These are phyloP conservation scores for Psilocybe mexicana DNA, from an alignment of 1,284 basidiomycete genomes.

Conservation along the genomic window DNA sequence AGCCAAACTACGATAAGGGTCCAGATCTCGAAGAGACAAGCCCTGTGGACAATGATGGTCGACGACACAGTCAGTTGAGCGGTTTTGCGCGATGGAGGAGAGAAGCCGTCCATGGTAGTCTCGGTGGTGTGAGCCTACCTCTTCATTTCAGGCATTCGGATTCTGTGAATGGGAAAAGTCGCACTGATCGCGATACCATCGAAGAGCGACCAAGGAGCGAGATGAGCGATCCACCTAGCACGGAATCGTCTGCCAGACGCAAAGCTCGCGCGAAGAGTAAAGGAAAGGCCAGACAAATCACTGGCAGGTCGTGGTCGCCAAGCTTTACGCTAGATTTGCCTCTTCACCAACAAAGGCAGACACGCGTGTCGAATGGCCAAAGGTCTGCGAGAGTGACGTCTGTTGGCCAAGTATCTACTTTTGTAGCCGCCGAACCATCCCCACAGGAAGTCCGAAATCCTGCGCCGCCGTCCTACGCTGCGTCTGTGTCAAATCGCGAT, in stretches of 20 bases:
- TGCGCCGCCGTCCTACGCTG: constrained; percentile 33
- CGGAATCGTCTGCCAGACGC: constrained; percentile 19
- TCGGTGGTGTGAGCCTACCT: constrained; percentile 32
- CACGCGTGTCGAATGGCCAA: constrained; percentile 1
- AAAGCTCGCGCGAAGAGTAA: constrained; percentile 31
- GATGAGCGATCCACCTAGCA: constrained; percentile 11
- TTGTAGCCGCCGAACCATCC: constrained; percentile 20
- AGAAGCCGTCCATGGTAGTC: constrained; percentile 37
- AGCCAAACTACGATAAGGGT: constrained; percentile 1
- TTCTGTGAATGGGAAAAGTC: constrained; percentile 14
- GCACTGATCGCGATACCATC: not conserved
- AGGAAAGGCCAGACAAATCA: constrained; percentile 35
- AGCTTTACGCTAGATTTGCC: constrained; percentile 38
- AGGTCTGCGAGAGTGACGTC: constrained; percentile 3
- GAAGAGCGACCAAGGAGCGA: constrained; percentile 14
- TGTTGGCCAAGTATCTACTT: constrained; percentile 16
- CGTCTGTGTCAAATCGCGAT: constrained; percentile 26
- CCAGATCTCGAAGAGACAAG: constrained; percentile 18
- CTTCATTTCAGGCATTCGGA: constrained; percentile 43
- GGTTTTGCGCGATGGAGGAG: constrained; percentile 44
- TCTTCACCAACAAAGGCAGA: constrained; percentile 7
- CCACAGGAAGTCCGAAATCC: constrained; percentile 8
- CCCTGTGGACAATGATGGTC: constrained; percentile 14
- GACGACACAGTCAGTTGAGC: constrained; percentile 31
- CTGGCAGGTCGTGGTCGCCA: constrained; percentile 33